Evolutionary conservation across 2,329 filamentous ascomycete species (phyloP), one percentile per base, ranked within the genome.

Genomic region (Beauveria caledonica): DNA sequence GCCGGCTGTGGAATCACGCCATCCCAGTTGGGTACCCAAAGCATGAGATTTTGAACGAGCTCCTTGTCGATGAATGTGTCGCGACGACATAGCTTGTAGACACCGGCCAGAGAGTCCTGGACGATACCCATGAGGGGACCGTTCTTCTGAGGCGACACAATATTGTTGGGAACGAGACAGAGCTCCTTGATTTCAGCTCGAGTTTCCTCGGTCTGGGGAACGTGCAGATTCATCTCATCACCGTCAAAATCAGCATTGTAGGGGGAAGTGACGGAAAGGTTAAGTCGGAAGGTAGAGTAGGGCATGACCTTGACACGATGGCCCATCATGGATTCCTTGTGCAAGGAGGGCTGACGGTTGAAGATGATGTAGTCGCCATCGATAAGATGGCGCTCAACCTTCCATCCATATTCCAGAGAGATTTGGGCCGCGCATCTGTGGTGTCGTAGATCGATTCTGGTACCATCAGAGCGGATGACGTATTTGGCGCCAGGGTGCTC

Each of bases 301-400:
- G 94, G 94, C 92, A 99, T 97, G 63, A 99, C 94, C 63, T 88
- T 88, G 64, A 99, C 94, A 68, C 91, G 87, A 76, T 99, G 94
- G 74, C 91, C 94, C 95, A 99, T 99, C 94, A 99, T 99, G 63
- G 94, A 99, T 73, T 99, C 94, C 76, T 99, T 99, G 82, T 99
- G 94, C 69, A 99, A 81, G 40, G 94, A 99, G 1, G 94, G 94
- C 72, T 99, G 94, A 81, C 94, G 94, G 74, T 99, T 99, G 85
- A 99, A 99, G 70, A 99, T 92, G 76, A 99, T 97, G 66, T 91
- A 95, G 74, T 99, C 94, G 61, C 93, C 93, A 69, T 96, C 91
- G 69, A 96, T 87, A 65, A 99, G 85, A 75, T 99, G 94, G 63
- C 94, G 88, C 76, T 99, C 94, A 40, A 99, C 95, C 72, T 97